Conservation (phyloP, 345 rosid species). For the Eutrema yunnanense region DNA sequence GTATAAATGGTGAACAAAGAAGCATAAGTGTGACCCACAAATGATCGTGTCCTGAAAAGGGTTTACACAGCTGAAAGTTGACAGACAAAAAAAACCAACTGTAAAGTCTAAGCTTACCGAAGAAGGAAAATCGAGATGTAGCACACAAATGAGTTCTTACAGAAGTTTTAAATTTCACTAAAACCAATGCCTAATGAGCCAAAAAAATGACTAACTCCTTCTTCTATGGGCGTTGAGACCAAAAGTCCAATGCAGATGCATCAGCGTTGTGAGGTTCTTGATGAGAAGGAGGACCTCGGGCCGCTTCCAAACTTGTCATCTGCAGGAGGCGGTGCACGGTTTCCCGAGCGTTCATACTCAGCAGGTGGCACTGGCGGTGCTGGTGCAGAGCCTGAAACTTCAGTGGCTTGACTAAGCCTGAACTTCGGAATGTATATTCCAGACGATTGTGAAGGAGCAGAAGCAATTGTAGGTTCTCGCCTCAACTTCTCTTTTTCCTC, state of each 20-base stretch:
- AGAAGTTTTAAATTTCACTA: neutral
- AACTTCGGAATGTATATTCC: neutral
- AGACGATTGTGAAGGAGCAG: no score
- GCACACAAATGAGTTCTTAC: neutral
- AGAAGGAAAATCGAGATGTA: neutral
- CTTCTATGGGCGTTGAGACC: neutral
- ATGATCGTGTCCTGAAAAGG: neutral
- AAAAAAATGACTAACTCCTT: neutral
- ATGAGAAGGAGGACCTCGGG: neutral
- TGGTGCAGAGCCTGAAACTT: neutral
- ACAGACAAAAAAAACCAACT: neutral
- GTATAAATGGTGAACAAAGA: slow-evolving; percentile 3
- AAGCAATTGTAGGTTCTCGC: no score
- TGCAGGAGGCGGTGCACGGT: no score
- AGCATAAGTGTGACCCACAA: slow-evolving; percentile 8
- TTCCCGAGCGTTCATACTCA: neutral
- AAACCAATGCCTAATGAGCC: neutral
- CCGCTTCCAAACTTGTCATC: neutral
- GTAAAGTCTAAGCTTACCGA: neutral
- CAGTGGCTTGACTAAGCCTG: neutral
- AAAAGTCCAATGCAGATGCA: neutral
- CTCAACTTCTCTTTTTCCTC: no score
- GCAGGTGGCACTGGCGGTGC: neutral
- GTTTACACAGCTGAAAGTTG: neutral
- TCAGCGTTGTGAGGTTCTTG: neutral